Base-by-base conservation (phyloP, 192 early-diverging fungal species). In the Backusella psychrophila region DNA sequence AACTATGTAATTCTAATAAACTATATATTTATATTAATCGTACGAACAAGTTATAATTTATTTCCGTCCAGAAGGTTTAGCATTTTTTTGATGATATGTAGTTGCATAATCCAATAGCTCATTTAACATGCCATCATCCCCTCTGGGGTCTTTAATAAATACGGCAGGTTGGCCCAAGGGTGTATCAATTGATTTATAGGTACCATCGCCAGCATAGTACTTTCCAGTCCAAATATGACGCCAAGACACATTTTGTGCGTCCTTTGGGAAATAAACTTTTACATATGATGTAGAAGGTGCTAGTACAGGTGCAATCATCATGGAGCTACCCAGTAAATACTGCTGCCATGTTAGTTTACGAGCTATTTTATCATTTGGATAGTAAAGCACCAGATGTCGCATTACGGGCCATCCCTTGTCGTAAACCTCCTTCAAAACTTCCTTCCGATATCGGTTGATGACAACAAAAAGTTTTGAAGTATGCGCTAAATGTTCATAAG, bases 201-300 rank as follows among this genome's bases (percentile, higher is more conserved):
- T 59, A 11, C 78, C 78, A 71, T 79, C 70, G n/a, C 56, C 75
- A n/a, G 69, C 29, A 75, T 80, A 83, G n/a, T 72, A 52, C 67
- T 72, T 74, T 12, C 78, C 82, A 33, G 78, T 74, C 82, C 82
- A 83, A 38, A 83, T 69, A 66, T 83, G 78, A 3, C 82, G 71
- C 82, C 82, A 83, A 26, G 71, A 49, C 17, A 78, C 35, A 14
- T 66, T 39, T 66, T 53, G 56, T 23, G 31, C 71, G 6, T 73
- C 65, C 23, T 66, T 49, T 11, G 84, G 84, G 77, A 85, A 81
- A 52, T 85, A 85, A 0, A 85, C 84, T 69, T 84, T 84, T 38
- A 85, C 73, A 72, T 39, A 80, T 7, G 66, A 39, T 0, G 73
- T 42, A 8, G 76, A 77, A 0, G 84, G 76, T 4, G 72, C 41